A percentile compares a stretch with the other conserved stretches of the same genome.
These are phyloP conservation scores for Vigna trinervia DNA, from an alignment of 306 rosid species.

Conservation along the genomic window DNA sequence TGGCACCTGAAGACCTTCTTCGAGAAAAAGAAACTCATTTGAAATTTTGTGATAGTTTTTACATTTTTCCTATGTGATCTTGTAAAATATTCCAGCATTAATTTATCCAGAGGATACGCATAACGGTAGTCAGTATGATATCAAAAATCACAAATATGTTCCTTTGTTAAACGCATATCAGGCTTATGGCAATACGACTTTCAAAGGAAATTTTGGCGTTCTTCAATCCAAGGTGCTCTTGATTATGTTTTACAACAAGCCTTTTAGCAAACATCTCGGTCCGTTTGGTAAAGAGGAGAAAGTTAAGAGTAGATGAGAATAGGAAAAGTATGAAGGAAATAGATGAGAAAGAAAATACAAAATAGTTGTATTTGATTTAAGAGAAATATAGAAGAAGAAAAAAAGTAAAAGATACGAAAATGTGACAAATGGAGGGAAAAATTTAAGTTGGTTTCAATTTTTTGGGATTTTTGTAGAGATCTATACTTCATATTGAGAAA, in stretches of 20 bases:
- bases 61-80: conserved; percentile 21
- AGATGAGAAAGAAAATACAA: no score
- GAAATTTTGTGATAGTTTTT: conserved; percentile 38
- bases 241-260: not conserved
- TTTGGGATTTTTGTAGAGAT: no score
- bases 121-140: conserved; percentile 38
- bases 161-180: conserved; percentile 31
- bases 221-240: not conserved
- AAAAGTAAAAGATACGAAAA: no score
- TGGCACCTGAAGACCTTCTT: conserved; percentile 96
- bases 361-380: no score
- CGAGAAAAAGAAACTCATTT: conserved; percentile 94
- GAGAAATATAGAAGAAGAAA: no score
- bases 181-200: conserved; percentile 21
- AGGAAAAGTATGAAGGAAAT: no score
- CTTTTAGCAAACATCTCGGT: not conserved
- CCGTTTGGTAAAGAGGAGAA: no score
- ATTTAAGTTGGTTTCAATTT: no score
- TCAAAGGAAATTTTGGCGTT: conserved; percentile 20
- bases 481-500: no score
- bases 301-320: no score
- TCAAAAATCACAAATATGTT: not conserved
- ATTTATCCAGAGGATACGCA: conserved; percentile 42
- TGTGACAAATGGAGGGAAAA: no score
- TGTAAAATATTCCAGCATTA: conserved; percentile 59